These are phyloP conservation scores for Trichosporon inkin DNA, from an alignment of 1,284 basidiomycete species.

Conservation along the genomic window DNA sequence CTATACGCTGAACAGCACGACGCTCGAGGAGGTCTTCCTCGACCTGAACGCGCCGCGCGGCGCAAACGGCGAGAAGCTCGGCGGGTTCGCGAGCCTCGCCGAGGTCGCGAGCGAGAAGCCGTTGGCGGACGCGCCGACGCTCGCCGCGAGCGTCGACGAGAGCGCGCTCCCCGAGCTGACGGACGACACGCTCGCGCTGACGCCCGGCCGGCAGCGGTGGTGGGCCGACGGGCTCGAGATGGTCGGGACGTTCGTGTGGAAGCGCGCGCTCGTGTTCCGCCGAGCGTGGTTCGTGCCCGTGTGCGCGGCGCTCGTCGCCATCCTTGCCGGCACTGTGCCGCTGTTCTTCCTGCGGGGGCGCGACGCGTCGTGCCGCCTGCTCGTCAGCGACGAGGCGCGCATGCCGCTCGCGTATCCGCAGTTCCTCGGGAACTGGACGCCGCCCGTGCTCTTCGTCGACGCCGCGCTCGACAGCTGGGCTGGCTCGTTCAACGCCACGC, in stretches of 20 bases:
- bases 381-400: conserved; percentile 13
- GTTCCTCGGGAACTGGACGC: conserved; percentile 15
- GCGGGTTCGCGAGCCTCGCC: neutral
- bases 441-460: neutral
- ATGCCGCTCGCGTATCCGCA: conserved; percentile 26
- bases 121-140: neutral
- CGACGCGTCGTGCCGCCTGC: conserved; percentile 54
- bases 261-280: conserved; percentile 62
- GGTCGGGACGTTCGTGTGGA: conserved; percentile 63
- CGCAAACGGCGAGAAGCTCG: conserved; percentile 13
- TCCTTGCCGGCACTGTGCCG: conserved; percentile 63
- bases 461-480: neutral
- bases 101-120: neutral
- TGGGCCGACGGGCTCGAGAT: conserved; percentile 7
- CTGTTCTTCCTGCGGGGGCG: conserved; percentile 60
- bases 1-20: conserved; percentile 66
- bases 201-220: conserved; percentile 8
- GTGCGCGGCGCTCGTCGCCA: conserved; percentile 60
- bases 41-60: conserved; percentile 56
- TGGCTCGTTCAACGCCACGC: neutral
- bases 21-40: conserved; percentile 76
- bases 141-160: conserved; percentile 1
- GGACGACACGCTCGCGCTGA: conserved; percentile 1
- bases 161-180: conserved; percentile 1
- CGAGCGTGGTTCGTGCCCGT: conserved; percentile 65